These are phyloP conservation scores for Ambrosia artemisiifolia DNA, from an alignment of 129 eudicot genomes.

Conservation along the genomic window DNA sequence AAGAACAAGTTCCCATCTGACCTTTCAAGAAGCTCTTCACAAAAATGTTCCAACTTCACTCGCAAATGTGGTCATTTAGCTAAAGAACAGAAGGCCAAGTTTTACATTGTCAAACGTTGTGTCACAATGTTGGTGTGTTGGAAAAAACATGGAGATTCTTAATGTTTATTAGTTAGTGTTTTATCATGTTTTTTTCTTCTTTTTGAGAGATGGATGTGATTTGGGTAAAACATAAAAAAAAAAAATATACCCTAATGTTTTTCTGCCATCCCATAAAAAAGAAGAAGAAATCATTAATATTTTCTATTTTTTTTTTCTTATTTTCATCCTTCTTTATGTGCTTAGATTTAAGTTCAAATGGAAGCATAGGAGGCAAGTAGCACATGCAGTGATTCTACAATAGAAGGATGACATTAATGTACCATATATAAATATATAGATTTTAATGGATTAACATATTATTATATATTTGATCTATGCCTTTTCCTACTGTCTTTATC, in stretches of 20 bases:
- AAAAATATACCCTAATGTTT: not conserved
- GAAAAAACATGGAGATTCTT: constrained; percentile 79
- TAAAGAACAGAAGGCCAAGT: constrained; percentile 82
- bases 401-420: constrained; percentile 34
- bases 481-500: constrained; percentile 21
- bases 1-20: constrained; percentile 43
- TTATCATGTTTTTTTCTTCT: constrained; percentile 16
- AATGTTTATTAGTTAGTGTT: constrained; percentile 21
- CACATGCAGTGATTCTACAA: constrained; percentile 42
- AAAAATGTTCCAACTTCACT: constrained; percentile 58
- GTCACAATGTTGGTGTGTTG: constrained; percentile 77
- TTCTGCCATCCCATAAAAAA: constrained; percentile 37
- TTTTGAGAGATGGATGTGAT: constrained; percentile 41
- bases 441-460: constrained; percentile 12
- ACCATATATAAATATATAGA: constrained; percentile 28
- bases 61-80: constrained; percentile 73
- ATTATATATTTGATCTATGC: constrained; percentile 8
- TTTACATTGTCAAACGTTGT: constrained; percentile 83
- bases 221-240: constrained; percentile 24
- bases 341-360: constrained; percentile 38
- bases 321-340: constrained; percentile 20
- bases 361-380: constrained; percentile 28
- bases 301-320: constrained; percentile 10
- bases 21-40: constrained; percentile 62
- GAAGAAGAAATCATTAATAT: constrained; percentile 16